Conservation (phyloP, 169 alveolate species). For the Eimeria necatrix region DNA sequence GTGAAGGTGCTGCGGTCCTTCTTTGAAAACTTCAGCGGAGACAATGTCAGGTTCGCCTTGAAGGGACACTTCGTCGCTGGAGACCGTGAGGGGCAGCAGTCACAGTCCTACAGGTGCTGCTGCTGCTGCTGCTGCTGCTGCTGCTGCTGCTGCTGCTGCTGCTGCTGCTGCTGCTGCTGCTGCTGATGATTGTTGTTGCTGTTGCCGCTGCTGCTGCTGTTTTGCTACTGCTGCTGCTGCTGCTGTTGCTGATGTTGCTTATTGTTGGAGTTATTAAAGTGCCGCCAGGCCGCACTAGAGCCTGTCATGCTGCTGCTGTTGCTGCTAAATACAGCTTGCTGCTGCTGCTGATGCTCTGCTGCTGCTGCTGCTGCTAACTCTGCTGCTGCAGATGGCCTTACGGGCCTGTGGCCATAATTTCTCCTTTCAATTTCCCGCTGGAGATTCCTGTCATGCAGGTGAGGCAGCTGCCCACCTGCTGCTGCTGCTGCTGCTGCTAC, state of each 20-base stretch:
- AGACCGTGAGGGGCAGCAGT: slow-evolving; percentile 89
- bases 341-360: too few species aligned
- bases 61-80: slow-evolving; percentile 89
- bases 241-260: background rate
- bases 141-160: background rate
- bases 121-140: background rate
- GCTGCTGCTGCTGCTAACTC: background rate
- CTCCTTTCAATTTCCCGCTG: slow-evolving; percentile 94
- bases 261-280: background rate
- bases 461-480: background rate
- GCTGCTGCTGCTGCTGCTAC: too few species aligned
- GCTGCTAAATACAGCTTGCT: background rate
- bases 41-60: slow-evolving; percentile 86
- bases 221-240: too few species aligned
- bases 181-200: too few species aligned
- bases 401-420: slow-evolving; percentile 91
- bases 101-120: slow-evolving; percentile 85
- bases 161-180: too few species aligned
- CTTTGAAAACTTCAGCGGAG: slow-evolving; percentile 93
- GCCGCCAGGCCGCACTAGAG: background rate
- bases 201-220: too few species aligned
- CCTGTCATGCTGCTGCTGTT: too few species aligned
- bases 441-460: slow-evolving; percentile 91
- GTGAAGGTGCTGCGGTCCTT: slow-evolving; percentile 87
- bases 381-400: slow-evolving; percentile 89